Evolutionary conservation across 306 rosid genomes (phyloP), one percentile per base, ranked within the genome.

Genomic region (Dalbergia cochinchinensis): DNA sequence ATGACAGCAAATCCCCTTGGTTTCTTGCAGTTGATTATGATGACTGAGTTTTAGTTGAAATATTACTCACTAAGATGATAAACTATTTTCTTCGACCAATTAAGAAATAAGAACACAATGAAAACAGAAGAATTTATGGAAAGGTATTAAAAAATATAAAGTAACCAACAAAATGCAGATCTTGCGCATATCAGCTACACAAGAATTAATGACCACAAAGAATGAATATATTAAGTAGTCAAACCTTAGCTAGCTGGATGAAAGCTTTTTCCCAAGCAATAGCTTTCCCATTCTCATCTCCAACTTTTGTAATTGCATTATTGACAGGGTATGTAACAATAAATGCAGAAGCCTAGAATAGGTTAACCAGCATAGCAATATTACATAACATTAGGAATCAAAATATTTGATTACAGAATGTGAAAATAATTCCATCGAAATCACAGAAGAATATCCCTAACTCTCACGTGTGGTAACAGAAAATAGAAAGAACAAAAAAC

Each of bases 311-410:
- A n/a, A 92, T 70, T 65, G 92, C 98, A 74, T 94, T 94, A 86
- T 86, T 91, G 77, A 94, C 97, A 76, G 98, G 98, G 84, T 91
- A 94, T 44, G 98, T 91, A 64, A 94, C 81, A 79, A 92, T 65
- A 82, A 94, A 94, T 83, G 98, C 97, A 13, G 97, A 90, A 77
- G 98, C 98, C 98, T 94, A 87, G 81, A 82, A 88, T 80, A 78
- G 35, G 64, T 80, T 61, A 64, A 80, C 66, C 73, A 77, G 71
- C 68, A 78, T 13, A 76, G 64, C 15, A 76, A 85, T 76, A 85
- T 72, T 59, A 62, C 20, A 81, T 54, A 54, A 54, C 7, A 26
- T n/a, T 54, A 54, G 20, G 60, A 54, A 54, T 26, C 4, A 10
- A 54, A 47, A n/a, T 54, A 54, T 54, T 6, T 54, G 8, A 54